These are phyloP conservation scores for Debaryomyces fabryi DNA, from an alignment of 1,139 yeast genomes.

Conservation along the genomic window DNA sequence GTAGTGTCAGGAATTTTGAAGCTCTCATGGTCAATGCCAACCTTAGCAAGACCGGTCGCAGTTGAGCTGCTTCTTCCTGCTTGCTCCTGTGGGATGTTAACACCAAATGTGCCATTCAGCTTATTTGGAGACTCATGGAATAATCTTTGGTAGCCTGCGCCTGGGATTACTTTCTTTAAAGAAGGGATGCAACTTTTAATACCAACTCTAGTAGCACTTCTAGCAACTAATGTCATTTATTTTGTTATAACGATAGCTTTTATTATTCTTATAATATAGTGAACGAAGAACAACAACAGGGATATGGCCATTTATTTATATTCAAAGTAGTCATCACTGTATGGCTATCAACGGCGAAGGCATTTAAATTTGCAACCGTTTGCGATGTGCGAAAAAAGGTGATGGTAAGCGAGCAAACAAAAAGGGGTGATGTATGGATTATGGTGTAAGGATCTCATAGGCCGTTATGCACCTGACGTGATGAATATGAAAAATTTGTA, in stretches of 20 bases:
- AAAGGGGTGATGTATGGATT: background rate
- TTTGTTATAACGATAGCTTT: background rate
- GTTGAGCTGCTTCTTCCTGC: background rate
- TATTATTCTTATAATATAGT: background rate
- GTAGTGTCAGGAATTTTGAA: slow-evolving; percentile 10
- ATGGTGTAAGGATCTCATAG: background rate
- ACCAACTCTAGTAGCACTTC: slow-evolving; percentile 3
- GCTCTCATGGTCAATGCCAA: slow-evolving; percentile 6
- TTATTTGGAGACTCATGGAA: slow-evolving; percentile 24
- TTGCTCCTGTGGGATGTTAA: slow-evolving; percentile 6
- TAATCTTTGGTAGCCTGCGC: slow-evolving; percentile 9
- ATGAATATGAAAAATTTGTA: slow-evolving; percentile 6
- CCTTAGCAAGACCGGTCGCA: slow-evolving; percentile 6
- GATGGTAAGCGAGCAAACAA: slow-evolving; percentile 16
- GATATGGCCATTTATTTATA: slow-evolving; percentile 6
- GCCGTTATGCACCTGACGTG: background rate
- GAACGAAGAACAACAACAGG: background rate
- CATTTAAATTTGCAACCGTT: slow-evolving; percentile 10
- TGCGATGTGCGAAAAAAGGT: slow-evolving; percentile 10
- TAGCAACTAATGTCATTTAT: slow-evolving; percentile 6
- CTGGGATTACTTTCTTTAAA: background rate
- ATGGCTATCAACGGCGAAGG: slow-evolving; percentile 7
- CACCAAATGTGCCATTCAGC: slow-evolving; percentile 15
- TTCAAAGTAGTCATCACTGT: background rate
- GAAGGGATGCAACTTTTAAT: background rate